Evolutionary conservation across 495 filamentous ascomycete species (phyloP).

Genomic region (Penicillium arizonense): DNA sequence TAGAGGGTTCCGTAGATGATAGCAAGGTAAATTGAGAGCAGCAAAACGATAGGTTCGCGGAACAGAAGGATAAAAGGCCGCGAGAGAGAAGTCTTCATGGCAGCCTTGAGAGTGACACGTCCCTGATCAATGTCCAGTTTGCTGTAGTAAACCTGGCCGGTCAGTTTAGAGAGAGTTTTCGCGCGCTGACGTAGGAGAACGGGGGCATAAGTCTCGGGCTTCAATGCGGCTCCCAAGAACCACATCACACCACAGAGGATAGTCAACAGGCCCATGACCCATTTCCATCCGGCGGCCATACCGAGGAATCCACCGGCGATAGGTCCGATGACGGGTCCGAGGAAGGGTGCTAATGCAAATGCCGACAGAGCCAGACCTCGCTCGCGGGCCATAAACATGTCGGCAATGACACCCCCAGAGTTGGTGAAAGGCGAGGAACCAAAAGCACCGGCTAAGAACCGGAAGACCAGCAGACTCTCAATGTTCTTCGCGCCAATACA

Average conservation of each 20-base stretch:
- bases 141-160: conserved; percentile 49
- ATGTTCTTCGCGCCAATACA: conserved; percentile 59
- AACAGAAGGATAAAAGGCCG: conserved; percentile 39
- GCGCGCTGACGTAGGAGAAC: conserved; percentile 52
- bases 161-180: conserved; percentile 42
- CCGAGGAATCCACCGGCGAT: conserved; percentile 57
- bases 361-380: conserved; percentile 59
- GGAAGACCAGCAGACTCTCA: conserved; percentile 59
- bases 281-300: conserved; percentile 54
- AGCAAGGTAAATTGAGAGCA: conserved; percentile 64
- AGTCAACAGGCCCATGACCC: conserved; percentile 56
- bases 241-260: conserved; percentile 46
- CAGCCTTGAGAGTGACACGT: conserved; percentile 19
- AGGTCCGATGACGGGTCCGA: conserved; percentile 58
- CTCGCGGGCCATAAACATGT: conserved; percentile 60
- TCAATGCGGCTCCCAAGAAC: conserved; percentile 42
- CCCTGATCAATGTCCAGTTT: conserved; percentile 36
- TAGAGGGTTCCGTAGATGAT: conserved; percentile 72
- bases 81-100: conserved; percentile 33
- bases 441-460: conserved; percentile 72
- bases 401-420: conserved; percentile 65
- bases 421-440: conserved; percentile 68
- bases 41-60: conserved; percentile 52
- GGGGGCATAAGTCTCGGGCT: conserved; percentile 56
- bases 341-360: conserved; percentile 61